A percentile compares a stretch with the other conserved stretches of the same genome.
Conservation (phyloP, 2,329 filamentous ascomycete species). For the Sclerotinia nivalis region DNA sequence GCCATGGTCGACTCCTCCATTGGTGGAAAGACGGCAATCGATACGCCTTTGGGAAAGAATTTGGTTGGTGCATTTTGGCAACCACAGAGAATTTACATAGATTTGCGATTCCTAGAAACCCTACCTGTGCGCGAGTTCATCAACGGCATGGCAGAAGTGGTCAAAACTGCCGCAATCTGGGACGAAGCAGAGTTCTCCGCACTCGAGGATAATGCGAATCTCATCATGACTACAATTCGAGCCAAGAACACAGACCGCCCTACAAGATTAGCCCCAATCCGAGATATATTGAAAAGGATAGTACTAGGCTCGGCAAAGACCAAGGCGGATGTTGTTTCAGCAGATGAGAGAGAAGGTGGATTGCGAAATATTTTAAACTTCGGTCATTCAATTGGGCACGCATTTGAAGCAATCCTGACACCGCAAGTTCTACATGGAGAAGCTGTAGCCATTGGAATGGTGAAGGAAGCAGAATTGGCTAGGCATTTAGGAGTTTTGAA, state of each 20-base stretch:
- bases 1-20: slow-evolving; percentile 99
- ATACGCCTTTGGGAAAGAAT: slow-evolving; percentile 95
- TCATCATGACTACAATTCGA: slow-evolving; percentile 72
- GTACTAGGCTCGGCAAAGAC: slow-evolving; percentile 89
- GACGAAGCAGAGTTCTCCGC: slow-evolving; percentile 82
- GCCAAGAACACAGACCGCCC: slow-evolving; percentile 54
- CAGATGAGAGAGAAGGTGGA: slow-evolving; percentile 91
- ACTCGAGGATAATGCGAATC: slow-evolving; percentile 77
- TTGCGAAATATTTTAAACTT: slow-evolving; percentile 95
- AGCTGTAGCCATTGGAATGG: slow-evolving; percentile 96
- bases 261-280: slow-evolving; percentile 68
- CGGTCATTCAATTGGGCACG: slow-evolving; percentile 96
- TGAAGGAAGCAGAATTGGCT: slow-evolving; percentile 93
- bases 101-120: slow-evolving; percentile 87
- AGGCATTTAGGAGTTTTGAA: slow-evolving; percentile 83
- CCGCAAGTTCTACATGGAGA: slow-evolving; percentile 96
- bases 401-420: slow-evolving; percentile 91
- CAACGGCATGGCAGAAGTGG: slow-evolving; percentile 97
- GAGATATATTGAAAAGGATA: slow-evolving; percentile 66
- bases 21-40: slow-evolving; percentile 97
- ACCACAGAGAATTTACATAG: slow-evolving; percentile 89
- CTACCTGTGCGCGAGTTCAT: slow-evolving; percentile 90
- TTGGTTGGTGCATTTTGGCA: slow-evolving; percentile 97
- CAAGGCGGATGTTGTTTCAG: slow-evolving; percentile 92
- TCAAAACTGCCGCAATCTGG: slow-evolving; percentile 98